Percentiles rank a stretch among this genome's conserved stretches.
Conservation (phyloP, 1,284 basidiomycete species). For the Meripilus lineatus region DNA sequence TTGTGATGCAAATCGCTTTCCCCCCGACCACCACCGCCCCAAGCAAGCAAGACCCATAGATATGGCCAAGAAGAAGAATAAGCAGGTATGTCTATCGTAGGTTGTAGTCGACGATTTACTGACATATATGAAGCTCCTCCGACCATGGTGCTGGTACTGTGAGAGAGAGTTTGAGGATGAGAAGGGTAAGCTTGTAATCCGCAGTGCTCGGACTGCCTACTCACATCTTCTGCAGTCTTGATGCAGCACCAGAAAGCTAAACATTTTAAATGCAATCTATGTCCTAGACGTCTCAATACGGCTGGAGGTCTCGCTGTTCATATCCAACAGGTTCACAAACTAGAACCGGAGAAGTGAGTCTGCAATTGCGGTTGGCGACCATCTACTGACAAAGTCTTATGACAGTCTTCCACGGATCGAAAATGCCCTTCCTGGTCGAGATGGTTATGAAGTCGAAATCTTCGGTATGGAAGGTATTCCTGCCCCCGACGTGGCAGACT, state of each 20-base stretch:
- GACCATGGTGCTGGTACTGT: conserved; percentile 99
- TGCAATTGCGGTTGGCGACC: conserved; percentile 1
- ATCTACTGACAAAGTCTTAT: conserved; percentile 9
- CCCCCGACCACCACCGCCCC: conserved; percentile 3
- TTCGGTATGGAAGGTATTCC: conserved; percentile 99
- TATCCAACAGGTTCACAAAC: conserved; percentile 97
- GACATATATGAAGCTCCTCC: conserved; percentile 55
- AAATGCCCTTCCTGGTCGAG: conserved; percentile 93
- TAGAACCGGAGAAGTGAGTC: conserved; percentile 90
- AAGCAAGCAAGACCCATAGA: neutral
- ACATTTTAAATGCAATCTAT: conserved; percentile 97
- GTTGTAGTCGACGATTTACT: neutral
- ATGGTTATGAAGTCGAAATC: conserved; percentile 98
- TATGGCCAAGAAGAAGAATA: conserved; percentile 83
- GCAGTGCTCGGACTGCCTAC: neutral
- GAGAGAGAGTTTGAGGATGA: conserved; percentile 98
- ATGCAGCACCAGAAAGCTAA: conserved; percentile 99
- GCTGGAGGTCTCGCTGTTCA: conserved; percentile 98
- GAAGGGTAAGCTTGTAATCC: conserved; percentile 56
- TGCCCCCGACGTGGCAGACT: conserved; percentile 89
- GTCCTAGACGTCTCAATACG: conserved; percentile 92
- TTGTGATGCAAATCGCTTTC: neutral
- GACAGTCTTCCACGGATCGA: conserved; percentile 78
- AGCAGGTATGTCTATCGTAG: conserved; percentile 45
- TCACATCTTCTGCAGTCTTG: conserved; percentile 58